These are phyloP conservation scores for Annulohypoxylon bovei DNA, from an alignment of 495 filamentous ascomycete genomes.

Conservation along the genomic window DNA sequence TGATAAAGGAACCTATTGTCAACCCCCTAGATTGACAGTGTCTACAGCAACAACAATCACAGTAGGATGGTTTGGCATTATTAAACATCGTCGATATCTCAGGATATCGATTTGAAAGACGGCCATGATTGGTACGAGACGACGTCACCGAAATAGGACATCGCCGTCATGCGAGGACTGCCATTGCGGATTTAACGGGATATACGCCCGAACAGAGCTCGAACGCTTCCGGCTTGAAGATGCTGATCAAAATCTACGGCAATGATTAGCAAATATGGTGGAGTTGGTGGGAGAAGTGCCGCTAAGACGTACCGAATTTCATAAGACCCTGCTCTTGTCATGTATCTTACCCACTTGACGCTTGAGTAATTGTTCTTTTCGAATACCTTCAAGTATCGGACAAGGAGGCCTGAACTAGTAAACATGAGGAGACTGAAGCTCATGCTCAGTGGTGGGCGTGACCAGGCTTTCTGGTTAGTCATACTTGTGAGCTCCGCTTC, in stretches of 20 bases:
- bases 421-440: conserved; percentile 98
- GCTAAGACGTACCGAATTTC: conserved; percentile 70
- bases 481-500: conserved; percentile 94
- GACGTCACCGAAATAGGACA: neutral
- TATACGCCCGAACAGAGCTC: neutral
- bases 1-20: conserved; percentile 8
- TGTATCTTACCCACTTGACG: conserved; percentile 99
- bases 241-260: conserved; percentile 23
- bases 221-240: neutral
- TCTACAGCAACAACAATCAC: neutral
- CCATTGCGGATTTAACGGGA: neutral
- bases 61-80: neutral
- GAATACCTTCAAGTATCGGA: conserved; percentile 98
- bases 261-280: conserved; percentile 15
- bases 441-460: conserved; percentile 88
- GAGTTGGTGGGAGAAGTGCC: neutral
- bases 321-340: conserved; percentile 92
- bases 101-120: neutral
- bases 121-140: conserved; percentile 11
- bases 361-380: conserved; percentile 99
- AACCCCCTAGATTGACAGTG: conserved; percentile 8
- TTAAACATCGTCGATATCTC: conserved; percentile 16
- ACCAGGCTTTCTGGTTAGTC: conserved; percentile 99
- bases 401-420: conserved; percentile 89
- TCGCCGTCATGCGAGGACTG: neutral